Percentiles rank a stretch among this genome's conserved stretches.
Conservation (phyloP, 805 yeast genomes). For the Candida boleticola region DNA sequence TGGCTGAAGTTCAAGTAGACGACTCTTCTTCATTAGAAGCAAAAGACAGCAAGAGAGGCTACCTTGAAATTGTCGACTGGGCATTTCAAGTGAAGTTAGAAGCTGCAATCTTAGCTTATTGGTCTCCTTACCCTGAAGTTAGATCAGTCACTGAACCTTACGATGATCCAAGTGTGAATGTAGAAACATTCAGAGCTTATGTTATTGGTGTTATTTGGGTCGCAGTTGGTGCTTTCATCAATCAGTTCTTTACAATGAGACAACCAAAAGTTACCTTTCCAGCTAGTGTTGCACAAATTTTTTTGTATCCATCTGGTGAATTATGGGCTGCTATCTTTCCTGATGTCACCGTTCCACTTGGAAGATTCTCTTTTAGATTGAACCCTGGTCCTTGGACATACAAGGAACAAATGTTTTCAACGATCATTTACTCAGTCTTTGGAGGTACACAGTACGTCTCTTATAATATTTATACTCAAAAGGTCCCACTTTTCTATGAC, state of each 20-base stretch:
- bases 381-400: constrained; percentile 66
- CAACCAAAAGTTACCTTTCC: constrained; percentile 47
- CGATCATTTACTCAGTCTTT: constrained; percentile 40
- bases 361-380: constrained; percentile 19
- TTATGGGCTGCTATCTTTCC: constrained; percentile 42
- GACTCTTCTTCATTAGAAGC: constrained; percentile 7
- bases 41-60: background rate
- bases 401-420: constrained; percentile 66
- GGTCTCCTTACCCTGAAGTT: constrained; percentile 65
- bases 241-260: constrained; percentile 57
- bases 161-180: constrained; percentile 50
- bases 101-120: constrained; percentile 41
- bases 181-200: constrained; percentile 57
- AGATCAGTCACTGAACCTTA: constrained; percentile 60
- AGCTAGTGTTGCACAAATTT: constrained; percentile 45
- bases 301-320: constrained; percentile 45
- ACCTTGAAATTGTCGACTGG: constrained; percentile 20
- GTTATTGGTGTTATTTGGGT: constrained; percentile 51
- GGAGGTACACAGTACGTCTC: constrained; percentile 20
- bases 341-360: constrained; percentile 25
- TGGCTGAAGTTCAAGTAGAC: constrained; percentile 11
- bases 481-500: constrained; percentile 25
- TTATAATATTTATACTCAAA: constrained; percentile 21
- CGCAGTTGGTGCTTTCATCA: constrained; percentile 51
- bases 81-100: constrained; percentile 35